These are phyloP conservation scores for Immersiella caudata DNA, from an alignment of 495 filamentous ascomycete genomes.

Conservation along the genomic window DNA sequence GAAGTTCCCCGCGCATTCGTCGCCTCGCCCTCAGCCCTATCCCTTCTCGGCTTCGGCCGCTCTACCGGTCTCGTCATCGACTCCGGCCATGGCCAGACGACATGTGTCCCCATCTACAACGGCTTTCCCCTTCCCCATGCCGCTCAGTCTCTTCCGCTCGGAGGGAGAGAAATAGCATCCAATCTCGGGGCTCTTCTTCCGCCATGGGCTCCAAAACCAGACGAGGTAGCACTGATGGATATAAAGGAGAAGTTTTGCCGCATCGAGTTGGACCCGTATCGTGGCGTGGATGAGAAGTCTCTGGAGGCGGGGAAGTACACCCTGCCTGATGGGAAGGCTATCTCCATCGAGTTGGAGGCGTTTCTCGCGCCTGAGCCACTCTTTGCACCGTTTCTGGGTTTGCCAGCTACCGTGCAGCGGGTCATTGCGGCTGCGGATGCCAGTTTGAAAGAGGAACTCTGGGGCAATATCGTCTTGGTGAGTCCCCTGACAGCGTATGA, in stretches of 20 bases:
- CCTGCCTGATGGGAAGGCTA: neutral
- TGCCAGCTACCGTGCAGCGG: neutral
- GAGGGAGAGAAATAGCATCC: neutral
- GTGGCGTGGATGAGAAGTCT: neutral
- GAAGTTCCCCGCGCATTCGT: neutral
- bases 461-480: neutral
- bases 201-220: neutral
- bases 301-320: neutral
- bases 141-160: neutral
- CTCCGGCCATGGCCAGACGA: neutral
- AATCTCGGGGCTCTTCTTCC: slow-evolving; percentile 3
- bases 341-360: neutral
- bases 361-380: slow-evolving; percentile 1
- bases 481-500: neutral
- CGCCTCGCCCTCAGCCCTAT: neutral
- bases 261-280: neutral
- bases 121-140: neutral
- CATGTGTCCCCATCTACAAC: neutral
- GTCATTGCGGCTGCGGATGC: neutral
- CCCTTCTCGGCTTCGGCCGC: neutral
- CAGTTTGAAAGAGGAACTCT: neutral
- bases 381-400: slow-evolving; percentile 4
- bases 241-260: slow-evolving; percentile 6
- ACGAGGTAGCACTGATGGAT: neutral
- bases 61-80: slow-evolving; percentile 4